Conservation (phyloP, 305 asterid genomes). For the Solanum hybrid region DNA sequence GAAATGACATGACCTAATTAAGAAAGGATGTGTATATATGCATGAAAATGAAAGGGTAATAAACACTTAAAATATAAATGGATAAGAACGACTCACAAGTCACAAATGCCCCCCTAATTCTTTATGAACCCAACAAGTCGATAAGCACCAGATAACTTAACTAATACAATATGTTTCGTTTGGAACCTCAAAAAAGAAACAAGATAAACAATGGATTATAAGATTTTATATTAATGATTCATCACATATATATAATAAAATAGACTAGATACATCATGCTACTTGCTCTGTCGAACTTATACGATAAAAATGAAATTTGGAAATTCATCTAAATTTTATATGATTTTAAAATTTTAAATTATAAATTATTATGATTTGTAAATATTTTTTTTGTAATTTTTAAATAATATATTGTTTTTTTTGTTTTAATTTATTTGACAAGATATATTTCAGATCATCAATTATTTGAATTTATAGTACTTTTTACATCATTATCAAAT, state of each 20-base stretch:
- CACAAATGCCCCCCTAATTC: background rate
- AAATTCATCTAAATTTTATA: too few relatives aligned
- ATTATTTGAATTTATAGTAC: too few relatives aligned
- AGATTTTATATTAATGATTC: background rate
- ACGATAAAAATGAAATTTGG: too few relatives aligned
- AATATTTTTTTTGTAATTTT: too few relatives aligned
- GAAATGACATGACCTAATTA: conserved; percentile 10
- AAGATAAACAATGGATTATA: background rate
- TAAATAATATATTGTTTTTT: too few relatives aligned
- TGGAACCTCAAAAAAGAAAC: background rate
- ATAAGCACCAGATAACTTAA: background rate
- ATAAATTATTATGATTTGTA: too few relatives aligned
- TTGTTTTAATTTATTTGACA: background rate
- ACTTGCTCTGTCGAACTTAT: too few relatives aligned
- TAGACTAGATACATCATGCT: background rate
- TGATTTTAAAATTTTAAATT: too few relatives aligned
- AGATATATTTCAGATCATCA: too few relatives aligned
- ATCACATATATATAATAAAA: background rate
- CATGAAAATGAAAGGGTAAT: conserved; percentile 25
- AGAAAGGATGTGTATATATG: conserved; percentile 2
- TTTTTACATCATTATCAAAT: too few relatives aligned
- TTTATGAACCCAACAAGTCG: background rate
- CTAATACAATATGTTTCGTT: background rate
- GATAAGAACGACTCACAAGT: conserved; percentile 55
- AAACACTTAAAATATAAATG: background rate